These are phyloP conservation scores for Clathrus columnatus DNA, from an alignment of 768 basidiomycete genomes.

Conservation along the genomic window DNA sequence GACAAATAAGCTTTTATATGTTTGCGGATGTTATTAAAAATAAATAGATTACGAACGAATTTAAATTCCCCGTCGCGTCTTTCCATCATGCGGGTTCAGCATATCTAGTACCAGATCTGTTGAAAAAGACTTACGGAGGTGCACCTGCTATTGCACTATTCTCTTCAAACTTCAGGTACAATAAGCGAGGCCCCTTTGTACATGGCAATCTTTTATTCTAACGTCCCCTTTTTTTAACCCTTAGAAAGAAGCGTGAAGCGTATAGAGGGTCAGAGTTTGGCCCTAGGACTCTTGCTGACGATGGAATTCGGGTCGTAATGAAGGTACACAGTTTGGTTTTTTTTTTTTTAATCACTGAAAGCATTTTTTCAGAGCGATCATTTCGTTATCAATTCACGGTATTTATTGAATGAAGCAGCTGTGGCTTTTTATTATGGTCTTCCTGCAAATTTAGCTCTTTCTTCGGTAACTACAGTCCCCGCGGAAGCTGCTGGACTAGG, in stretches of 20 bases:
- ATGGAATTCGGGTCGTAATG: conserved; percentile 62
- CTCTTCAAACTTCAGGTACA: conserved; percentile 61
- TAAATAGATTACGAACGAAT: conserved; percentile 75
- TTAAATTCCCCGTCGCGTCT: conserved; percentile 72
- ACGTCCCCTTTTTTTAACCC: background rate
- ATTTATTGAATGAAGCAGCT: conserved; percentile 76
- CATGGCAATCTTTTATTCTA: background rate
- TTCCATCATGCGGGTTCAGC: conserved; percentile 87
- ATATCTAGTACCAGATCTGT: conserved; percentile 74
- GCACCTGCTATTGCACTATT: conserved; percentile 74
- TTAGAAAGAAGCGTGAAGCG: conserved; percentile 60
- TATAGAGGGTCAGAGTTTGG: conserved; percentile 78
- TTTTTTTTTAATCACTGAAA: background rate
- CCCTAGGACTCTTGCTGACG: conserved; percentile 59
- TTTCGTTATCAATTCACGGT: conserved; percentile 57
- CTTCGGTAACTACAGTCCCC: conserved; percentile 65
- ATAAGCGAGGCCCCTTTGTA: background rate
- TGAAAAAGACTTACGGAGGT: conserved; percentile 71
- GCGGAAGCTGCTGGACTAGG: conserved; percentile 68
- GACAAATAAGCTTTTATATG: conserved; percentile 6
- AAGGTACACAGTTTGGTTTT: conserved; percentile 37
- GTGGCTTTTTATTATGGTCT: conserved; percentile 78
- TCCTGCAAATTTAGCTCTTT: conserved; percentile 56
- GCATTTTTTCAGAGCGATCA: conserved; percentile 40
- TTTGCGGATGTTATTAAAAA: background rate